These are phyloP conservation scores for Theobroma cacao DNA, from an alignment of 345 rosid genomes.

Conservation along the genomic window DNA sequence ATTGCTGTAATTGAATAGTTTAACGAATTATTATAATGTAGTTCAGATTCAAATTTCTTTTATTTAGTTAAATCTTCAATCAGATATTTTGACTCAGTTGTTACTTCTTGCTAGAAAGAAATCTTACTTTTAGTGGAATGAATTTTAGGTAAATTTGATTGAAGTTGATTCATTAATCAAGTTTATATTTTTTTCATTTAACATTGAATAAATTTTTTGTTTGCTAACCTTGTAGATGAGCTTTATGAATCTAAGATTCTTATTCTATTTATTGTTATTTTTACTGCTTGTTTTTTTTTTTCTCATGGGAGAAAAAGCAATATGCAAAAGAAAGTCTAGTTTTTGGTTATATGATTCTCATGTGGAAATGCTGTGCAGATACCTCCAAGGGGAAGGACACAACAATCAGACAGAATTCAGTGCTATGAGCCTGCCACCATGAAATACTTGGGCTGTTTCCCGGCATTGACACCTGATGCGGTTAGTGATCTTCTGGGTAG, in stretches of 20 bases:
- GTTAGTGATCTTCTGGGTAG: slow-evolving; percentile 36
- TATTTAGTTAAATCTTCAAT: background rate
- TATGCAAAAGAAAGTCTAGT: background rate
- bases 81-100: background rate
- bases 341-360: background rate
- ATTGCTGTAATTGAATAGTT: background rate
- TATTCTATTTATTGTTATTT: background rate
- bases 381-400: slow-evolving; percentile 90
- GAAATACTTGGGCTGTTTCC: slow-evolving; percentile 89
- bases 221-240: background rate
- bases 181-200: background rate
- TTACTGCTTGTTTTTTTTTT: background rate
- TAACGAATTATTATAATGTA: background rate
- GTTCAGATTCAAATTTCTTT: background rate
- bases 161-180: background rate
- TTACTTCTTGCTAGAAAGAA: too few relatives aligned
- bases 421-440: slow-evolving; percentile 99
- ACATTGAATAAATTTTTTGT: background rate
- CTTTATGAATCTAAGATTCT: background rate
- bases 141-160: background rate
- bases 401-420: slow-evolving; percentile 79
- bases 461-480: slow-evolving; percentile 68
- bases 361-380: slow-evolving; percentile 40
- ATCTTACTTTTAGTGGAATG: background rate
- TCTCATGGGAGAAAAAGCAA: background rate